These are phyloP conservation scores for Dictyostelium discoideum DNA, from an alignment of 78 protist species.

Conservation along the genomic window dicty_2.7 NC_007090.3:4802001-4802500, in stretches of 20 bases:
- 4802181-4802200: slow-evolving; percentile 8
- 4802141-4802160: slow-evolving; percentile 25
- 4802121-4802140: neutral
- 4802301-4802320: slow-evolving; percentile 61
- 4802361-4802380: slow-evolving; percentile 17
- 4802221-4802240: neutral
- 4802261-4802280: slow-evolving; percentile 53
- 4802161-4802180: slow-evolving; percentile 9
- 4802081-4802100: neutral
- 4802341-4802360: slow-evolving; percentile 54
- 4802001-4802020: neutral
- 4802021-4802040: neutral
- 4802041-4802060: neutral
- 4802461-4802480: neutral
- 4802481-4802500: neutral
- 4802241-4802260: slow-evolving; percentile 24
- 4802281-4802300: slow-evolving; percentile 50
- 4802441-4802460: neutral
- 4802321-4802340: slow-evolving; percentile 69
- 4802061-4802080: neutral
- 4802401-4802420: slow-evolving; percentile 28
- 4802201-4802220: neutral
- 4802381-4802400: slow-evolving; percentile 30
- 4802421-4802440: neutral
- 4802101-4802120: neutral